Evolutionary conservation across 2,329 filamentous ascomycete genomes (phyloP).

Genomic region (Aureobasidium sp.): DNA sequence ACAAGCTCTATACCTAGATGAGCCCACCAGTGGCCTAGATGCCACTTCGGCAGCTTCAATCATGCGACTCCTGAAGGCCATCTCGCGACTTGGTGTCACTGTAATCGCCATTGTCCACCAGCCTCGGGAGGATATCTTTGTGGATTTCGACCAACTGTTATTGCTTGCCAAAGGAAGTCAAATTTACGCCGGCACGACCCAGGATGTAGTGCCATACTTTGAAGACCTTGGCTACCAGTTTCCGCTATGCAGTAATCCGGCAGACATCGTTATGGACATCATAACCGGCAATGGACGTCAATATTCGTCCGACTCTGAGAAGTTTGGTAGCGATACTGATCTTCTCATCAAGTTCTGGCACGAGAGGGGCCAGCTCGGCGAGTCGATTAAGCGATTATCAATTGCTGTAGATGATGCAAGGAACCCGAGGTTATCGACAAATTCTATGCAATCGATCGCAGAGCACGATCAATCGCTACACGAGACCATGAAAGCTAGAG

Average conservation of each 20-base stretch:
- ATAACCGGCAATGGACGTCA: conserved; percentile 50
- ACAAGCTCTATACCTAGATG: conserved; percentile 37
- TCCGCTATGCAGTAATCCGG: conserved; percentile 43
- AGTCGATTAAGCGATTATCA: conserved; percentile 19
- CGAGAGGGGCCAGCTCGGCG: conserved; percentile 20
- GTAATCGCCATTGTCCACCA: conserved; percentile 56
- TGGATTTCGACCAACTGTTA: conserved; percentile 50
- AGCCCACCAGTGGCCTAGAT: conserved; percentile 36
- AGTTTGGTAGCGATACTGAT: conserved; percentile 41
- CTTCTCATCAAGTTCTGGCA: conserved; percentile 46
- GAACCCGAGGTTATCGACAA: conserved; percentile 22
- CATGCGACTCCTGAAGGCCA: conserved; percentile 48
- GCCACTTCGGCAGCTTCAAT: conserved; percentile 51
- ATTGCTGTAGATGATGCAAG: conserved; percentile 19
- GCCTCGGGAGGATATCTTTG: conserved; percentile 53
- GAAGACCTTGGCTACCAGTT: conserved; percentile 48
- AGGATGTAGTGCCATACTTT: conserved; percentile 44
- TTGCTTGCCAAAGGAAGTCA: conserved; percentile 49
- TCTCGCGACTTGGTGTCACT: conserved; percentile 50
- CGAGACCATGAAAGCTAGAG: conserved; percentile 43
- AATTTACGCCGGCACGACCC: conserved; percentile 48
- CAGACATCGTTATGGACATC: conserved; percentile 56
- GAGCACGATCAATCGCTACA: conserved; percentile 38
- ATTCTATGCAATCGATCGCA: conserved; percentile 30
- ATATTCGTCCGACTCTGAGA: conserved; percentile 33